Conservation (phyloP, 2,329 filamentous ascomycete species). For the Trichoderma cornu-damae region DNA sequence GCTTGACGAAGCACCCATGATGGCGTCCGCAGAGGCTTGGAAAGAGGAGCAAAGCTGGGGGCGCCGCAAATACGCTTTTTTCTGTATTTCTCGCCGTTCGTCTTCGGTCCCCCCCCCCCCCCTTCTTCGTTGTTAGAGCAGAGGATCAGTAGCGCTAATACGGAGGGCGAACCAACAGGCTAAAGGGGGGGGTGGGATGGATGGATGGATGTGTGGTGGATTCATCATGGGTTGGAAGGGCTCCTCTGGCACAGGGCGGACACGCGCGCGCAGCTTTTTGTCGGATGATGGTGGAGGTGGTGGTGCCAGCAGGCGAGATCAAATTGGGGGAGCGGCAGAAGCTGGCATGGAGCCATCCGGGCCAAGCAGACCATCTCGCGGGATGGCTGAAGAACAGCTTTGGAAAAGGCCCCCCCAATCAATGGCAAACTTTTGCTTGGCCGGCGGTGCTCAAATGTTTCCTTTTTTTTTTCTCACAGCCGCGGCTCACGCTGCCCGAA, state of each 20-base stretch:
- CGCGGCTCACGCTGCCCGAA: background rate
- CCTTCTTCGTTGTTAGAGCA: background rate
- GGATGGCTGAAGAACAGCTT: too few species aligned
- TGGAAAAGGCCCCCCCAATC: too few species aligned
- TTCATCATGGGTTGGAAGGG: constrained; percentile 3
- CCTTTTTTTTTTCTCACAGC: too few species aligned
- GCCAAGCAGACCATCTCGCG: background rate
- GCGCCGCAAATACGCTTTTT: constrained; percentile 13
- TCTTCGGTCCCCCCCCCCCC: background rate
- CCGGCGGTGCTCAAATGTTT: background rate
- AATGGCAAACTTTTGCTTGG: too few species aligned
- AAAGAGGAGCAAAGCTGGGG: constrained; percentile 10
- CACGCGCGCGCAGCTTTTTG: background rate
- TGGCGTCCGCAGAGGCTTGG: constrained; percentile 12
- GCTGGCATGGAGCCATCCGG: background rate
- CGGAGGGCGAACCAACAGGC: background rate
- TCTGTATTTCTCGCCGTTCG: background rate
- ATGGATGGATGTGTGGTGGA: constrained; percentile 1
- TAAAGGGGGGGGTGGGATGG: constrained; percentile 3
- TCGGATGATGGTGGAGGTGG: constrained; percentile 16
- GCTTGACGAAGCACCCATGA: background rate
- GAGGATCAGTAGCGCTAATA: background rate
- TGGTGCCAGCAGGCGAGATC: background rate
- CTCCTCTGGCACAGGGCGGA: background rate
- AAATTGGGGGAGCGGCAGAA: too few species aligned